These are phyloP conservation scores for Colletotrichum caudatum DNA, from an alignment of 2,329 filamentous ascomycete genomes.

Conservation along the genomic window DNA sequence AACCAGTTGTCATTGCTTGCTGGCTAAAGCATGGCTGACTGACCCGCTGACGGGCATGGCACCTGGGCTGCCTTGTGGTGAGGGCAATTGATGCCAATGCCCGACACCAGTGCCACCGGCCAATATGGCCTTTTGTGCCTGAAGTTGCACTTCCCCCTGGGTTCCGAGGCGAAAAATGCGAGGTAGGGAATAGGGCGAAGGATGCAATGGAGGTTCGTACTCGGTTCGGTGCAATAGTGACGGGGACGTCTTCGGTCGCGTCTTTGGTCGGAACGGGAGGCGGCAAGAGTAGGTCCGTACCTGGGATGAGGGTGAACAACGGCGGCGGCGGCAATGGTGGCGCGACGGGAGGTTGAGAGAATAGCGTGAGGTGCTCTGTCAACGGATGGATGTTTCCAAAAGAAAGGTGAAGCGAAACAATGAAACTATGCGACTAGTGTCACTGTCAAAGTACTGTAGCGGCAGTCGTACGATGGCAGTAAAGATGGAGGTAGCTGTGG, in stretches of 20 bases:
- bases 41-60: constrained; percentile 56
- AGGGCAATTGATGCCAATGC: constrained; percentile 38
- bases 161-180: neutral
- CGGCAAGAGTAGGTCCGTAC: constrained; percentile 6
- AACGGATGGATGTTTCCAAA: constrained; percentile 21
- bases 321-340: constrained; percentile 11
- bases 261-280: neutral
- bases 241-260: constrained; percentile 9
- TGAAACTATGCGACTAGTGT: constrained; percentile 9
- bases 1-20: constrained; percentile 57
- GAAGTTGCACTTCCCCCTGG: neutral
- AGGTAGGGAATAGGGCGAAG: neutral
- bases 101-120: constrained; percentile 39
- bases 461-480: neutral
- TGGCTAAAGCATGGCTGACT: constrained; percentile 57
- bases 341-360: neutral
- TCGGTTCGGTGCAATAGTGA: neutral
- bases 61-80: constrained; percentile 52
- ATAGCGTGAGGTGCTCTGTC: constrained; percentile 11
- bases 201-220: neutral
- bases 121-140: constrained; percentile 23
- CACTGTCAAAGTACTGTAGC: constrained; percentile 11
- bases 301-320: constrained; percentile 3
- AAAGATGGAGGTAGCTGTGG: constrained; percentile 1
- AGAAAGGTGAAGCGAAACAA: constrained; percentile 17